phyloP scores from a whole-genome alignment of 192 early-diverging fungal genomes.

The Mortierella antarctica region DNA sequence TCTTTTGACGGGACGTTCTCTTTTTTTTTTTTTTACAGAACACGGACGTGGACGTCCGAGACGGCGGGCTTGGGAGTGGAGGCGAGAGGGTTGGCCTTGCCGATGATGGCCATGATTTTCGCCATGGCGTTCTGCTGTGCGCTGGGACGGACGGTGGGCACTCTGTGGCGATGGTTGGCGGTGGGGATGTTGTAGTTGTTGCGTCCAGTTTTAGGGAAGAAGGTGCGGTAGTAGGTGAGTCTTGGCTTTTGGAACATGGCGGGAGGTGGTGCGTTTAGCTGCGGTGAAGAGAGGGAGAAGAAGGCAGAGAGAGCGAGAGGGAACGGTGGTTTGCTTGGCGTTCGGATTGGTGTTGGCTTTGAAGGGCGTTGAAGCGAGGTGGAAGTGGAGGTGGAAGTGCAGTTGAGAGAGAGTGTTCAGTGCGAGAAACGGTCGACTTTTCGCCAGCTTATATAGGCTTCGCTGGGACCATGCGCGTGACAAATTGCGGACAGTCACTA shows the following conservation, averaged over 20 bases:
- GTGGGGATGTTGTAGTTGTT: slow-evolving; percentile 56
- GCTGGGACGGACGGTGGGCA: slow-evolving; percentile 28
- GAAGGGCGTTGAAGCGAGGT: not conserved
- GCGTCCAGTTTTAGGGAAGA: slow-evolving; percentile 44
- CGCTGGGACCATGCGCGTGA: too few relatives aligned
- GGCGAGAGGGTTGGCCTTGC: slow-evolving; percentile 25
- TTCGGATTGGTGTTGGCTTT: not conserved
- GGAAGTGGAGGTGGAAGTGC: not conserved
- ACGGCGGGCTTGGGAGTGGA: slow-evolving; percentile 12
- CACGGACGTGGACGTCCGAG: slow-evolving; percentile 9
- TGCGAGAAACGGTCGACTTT: not conserved
- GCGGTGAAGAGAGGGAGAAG: not conserved
- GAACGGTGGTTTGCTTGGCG: not conserved
- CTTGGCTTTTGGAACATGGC: slow-evolving; percentile 52
- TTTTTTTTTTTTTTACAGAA: slow-evolving; percentile 4
- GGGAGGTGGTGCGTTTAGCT: not conserved
- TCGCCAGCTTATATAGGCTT: not conserved
- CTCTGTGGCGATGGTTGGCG: slow-evolving; percentile 35
- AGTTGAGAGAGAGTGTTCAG: too few relatives aligned
- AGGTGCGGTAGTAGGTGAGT: slow-evolving; percentile 54
- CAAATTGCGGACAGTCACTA: not conserved
- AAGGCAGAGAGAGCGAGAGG: not conserved
- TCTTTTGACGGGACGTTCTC: too few relatives aligned
- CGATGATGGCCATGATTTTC: slow-evolving; percentile 46
- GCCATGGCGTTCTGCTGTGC: slow-evolving; percentile 52